Conservation (phyloP, 2,329 filamentous ascomycete genomes). For the Ophiognomonia clavigignenti-juglandacearum region DNA sequence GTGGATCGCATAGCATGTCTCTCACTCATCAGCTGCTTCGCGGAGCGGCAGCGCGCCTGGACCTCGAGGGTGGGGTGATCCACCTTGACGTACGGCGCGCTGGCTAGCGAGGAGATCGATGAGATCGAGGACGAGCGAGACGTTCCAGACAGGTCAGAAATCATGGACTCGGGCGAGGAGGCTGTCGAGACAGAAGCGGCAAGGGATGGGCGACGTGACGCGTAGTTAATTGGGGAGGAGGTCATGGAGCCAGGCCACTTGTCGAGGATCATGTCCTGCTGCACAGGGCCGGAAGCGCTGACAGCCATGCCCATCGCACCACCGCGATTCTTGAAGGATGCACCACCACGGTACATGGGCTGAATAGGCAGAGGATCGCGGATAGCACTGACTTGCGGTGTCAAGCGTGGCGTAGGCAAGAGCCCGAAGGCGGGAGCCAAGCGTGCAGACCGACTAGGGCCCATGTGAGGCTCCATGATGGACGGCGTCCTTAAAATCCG, state of each 20-base stretch:
- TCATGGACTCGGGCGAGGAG: constrained; percentile 64
- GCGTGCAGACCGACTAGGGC: constrained; percentile 41
- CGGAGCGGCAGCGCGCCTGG: constrained; percentile 59
- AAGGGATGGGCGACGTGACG: constrained; percentile 55
- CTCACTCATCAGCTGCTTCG: constrained; percentile 51
- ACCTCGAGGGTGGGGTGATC: constrained; percentile 53
- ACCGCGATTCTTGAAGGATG: too few species aligned
- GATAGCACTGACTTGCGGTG: constrained; percentile 50
- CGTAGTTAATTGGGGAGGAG: constrained; percentile 49
- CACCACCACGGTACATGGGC: too few species aligned
- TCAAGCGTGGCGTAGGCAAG: constrained; percentile 55
- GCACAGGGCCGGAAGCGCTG: constrained; percentile 46
- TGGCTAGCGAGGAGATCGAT: constrained; percentile 55
- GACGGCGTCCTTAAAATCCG: constrained; percentile 36
- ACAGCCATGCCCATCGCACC: constrained; percentile 59
- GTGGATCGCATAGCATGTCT: constrained; percentile 47
- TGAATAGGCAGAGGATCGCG: constrained; percentile 54
- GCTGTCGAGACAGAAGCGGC: constrained; percentile 58
- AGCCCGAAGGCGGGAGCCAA: constrained; percentile 49
- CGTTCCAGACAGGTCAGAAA: constrained; percentile 57
- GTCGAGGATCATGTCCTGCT: constrained; percentile 45
- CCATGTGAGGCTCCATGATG: constrained; percentile 46
- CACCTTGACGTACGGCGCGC: constrained; percentile 55
- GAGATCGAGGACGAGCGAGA: constrained; percentile 63
- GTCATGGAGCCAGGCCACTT: constrained; percentile 43